Conservation (phyloP, 352 stramenopile genomes). For the Phytopythium delawarense region DNA sequence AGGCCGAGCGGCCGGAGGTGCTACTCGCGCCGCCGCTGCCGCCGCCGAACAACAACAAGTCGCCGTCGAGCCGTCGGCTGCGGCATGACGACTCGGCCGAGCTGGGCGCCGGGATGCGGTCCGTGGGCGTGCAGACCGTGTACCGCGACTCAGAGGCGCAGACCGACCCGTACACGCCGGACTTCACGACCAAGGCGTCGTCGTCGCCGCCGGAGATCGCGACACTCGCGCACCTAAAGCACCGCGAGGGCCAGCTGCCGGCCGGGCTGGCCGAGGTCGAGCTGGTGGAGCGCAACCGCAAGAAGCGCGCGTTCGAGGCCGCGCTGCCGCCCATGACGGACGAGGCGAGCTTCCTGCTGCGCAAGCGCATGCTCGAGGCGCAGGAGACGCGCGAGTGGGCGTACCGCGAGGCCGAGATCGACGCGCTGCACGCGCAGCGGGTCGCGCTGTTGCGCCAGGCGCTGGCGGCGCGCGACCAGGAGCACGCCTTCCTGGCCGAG, state of each 20-base stretch:
- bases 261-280: conserved; percentile 83
- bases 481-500: conserved; percentile 89
- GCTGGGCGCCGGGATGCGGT: conserved; percentile 41
- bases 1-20: conserved; percentile 85
- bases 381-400: conserved; percentile 90
- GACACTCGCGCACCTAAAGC: conserved; percentile 65
- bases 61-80: conserved; percentile 23
- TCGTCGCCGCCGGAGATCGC: conserved; percentile 79
- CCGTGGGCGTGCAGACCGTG: conserved; percentile 86
- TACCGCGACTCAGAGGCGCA: conserved; percentile 93
- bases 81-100: conserved; percentile 30
- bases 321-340: conserved; percentile 93
- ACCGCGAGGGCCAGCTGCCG: conserved; percentile 68
- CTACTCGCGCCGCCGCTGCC: conserved; percentile 73
- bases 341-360: conserved; percentile 88
- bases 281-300: conserved; percentile 87
- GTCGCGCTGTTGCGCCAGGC: conserved; percentile 76
- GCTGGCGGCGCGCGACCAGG: conserved; percentile 84
- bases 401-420: conserved; percentile 87
- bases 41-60: neutral
- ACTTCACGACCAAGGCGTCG: conserved; percentile 79
- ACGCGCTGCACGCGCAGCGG: conserved; percentile 76
- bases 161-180: conserved; percentile 91
- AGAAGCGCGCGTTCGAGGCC: conserved; percentile 82
- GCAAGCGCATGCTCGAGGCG: conserved; percentile 91